Evolutionary conservation across 805 yeast species (phyloP), one percentile per base, ranked within the genome.

Genomic region (Sungouiozyma ichnusensis): DNA sequence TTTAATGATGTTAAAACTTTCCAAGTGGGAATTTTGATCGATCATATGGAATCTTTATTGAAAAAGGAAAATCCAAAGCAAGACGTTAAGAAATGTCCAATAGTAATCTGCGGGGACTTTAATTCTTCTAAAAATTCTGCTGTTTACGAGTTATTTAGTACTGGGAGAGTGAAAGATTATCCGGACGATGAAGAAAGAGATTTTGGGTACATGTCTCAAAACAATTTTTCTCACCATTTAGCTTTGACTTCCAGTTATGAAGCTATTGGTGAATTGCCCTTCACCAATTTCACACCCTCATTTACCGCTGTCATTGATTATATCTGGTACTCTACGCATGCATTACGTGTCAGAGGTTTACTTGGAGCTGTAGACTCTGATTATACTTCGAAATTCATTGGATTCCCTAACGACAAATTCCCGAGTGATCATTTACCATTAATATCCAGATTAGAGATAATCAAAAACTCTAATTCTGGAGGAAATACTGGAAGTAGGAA

Each of bases 381-480:
- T 3, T 92, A 92, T 60, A 71, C 81, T 37, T 67, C 74, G 43
- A 79, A 79, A 50, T 78, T 78, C 47, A 81, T 92, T 58, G 99
- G 97, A 6, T 79, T 92, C 63, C 99, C 99, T 16, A 85, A 85
- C 57, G 85, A 87, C 17, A 85, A 87, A 60, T 83, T 81, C 67
- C 96, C 97, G 18, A 85, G 95, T 38, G 97, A 90, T 63, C 97
- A 90, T 65, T 75, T 90, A 54, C 88, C 96, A n/a, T 67, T 90
- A 47, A 74, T 86, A 43, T 72, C 88, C 16, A 78, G 80, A 59
- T 81, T 90, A 55, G 85, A 79, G 54, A 76, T 87, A 56, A 76
- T 74, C 55, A 78, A 75, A 54, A 20, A 18, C 29, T 6, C 29
- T 7, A 24, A 24, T 24, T 11, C 29, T 7, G 29, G 29, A 24